phyloP scores from a whole-genome alignment of 495 filamentous ascomycete genomes.

The Aspergillus ostianus region DNA sequence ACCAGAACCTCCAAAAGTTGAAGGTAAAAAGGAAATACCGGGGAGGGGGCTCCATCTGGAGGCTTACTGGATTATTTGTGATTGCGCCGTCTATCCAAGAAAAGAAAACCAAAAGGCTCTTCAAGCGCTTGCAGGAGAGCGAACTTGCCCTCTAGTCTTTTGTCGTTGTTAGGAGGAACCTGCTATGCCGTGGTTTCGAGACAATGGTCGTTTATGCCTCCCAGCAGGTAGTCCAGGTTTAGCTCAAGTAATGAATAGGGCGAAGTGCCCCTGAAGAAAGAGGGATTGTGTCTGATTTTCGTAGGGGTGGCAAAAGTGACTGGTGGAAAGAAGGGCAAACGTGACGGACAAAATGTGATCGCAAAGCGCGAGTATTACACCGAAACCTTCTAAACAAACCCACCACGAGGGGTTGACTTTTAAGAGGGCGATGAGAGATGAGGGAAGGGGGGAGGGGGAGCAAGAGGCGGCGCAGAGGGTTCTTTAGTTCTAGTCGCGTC shows the following conservation, averaged over 20 bases:
- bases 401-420: not conserved
- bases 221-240: not conserved
- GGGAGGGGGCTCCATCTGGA: too few relatives aligned
- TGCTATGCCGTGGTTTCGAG: not conserved
- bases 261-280: not conserved
- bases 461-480: not conserved
- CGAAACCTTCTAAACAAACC: not conserved
- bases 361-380: not conserved
- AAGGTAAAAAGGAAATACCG: not conserved
- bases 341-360: not conserved
- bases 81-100: not conserved
- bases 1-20: not conserved
- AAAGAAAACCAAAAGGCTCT: not conserved
- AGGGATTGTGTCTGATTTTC: not conserved
- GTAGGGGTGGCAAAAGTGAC: too few relatives aligned
- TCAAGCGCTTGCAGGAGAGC: not conserved
- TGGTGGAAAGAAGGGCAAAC: not conserved
- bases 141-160: not conserved
- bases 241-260: not conserved
- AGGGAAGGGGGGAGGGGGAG: not conserved
- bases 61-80: not conserved
- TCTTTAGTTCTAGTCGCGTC: slow-evolving; percentile 4
- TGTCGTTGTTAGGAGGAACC: not conserved
- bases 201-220: not conserved
- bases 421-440: not conserved